Percentiles rank a stretch among this genome's conserved stretches.
These are phyloP conservation scores for Leptodermis oblonga DNA, from an alignment of 257 asterid species.

Conservation along the genomic window DNA sequence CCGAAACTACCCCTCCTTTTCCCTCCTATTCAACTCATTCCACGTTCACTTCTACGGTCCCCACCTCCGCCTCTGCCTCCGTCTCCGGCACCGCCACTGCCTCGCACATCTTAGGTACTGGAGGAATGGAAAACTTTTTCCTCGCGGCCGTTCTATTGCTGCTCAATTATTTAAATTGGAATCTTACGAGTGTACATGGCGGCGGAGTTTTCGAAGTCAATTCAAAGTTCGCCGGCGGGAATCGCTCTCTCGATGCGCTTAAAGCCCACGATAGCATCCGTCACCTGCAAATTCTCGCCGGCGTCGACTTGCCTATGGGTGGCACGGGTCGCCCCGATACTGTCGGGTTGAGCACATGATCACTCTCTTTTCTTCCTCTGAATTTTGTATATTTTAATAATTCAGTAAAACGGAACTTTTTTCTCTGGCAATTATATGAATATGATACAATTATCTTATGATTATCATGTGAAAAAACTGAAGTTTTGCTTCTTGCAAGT, in stretches of 20 bases:
- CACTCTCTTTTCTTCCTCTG: background rate
- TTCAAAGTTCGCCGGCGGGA: constrained; percentile 72
- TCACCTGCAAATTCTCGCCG: constrained; percentile 74
- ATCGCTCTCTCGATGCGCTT: constrained; percentile 66
- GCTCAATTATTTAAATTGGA: constrained; percentile 9
- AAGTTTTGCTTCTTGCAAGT: no score
- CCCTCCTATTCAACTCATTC: no score
- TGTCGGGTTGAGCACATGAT: constrained; percentile 51
- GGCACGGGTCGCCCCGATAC: constrained; percentile 98
- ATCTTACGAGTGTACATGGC: constrained; percentile 18
- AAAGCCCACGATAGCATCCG: constrained; percentile 86
- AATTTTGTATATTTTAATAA: background rate
- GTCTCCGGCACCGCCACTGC: background rate
- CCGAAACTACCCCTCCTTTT: background rate
- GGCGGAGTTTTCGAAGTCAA: constrained; percentile 61
- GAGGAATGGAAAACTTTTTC: background rate
- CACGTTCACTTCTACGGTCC: no score
- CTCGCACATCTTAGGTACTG: background rate
- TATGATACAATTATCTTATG: background rate
- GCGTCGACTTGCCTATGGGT: constrained; percentile 97
- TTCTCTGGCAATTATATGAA: background rate
- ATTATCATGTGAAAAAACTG: background rate
- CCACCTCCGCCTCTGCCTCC: background rate
- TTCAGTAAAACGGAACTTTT: background rate
- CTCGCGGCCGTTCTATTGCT: background rate